These are phyloP conservation scores for Centella asiatica DNA, from an alignment of 129 eudicot genomes.

Conservation along the genomic window DNA sequence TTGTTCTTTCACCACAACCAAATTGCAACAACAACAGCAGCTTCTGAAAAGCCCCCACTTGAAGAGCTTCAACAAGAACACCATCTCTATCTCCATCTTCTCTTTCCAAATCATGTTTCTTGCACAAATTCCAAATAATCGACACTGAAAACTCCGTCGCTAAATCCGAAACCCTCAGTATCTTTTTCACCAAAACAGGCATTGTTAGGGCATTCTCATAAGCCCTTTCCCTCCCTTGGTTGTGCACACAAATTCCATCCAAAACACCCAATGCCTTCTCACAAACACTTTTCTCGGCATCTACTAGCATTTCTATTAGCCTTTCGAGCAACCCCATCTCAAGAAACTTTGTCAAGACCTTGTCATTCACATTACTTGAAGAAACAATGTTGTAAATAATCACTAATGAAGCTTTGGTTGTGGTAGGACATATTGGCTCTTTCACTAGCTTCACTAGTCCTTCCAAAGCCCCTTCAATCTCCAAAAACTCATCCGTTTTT, in stretches of 20 bases:
- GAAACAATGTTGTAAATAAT: constrained; percentile 42
- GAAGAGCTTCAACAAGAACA: constrained; percentile 40
- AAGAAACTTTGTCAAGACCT: constrained; percentile 18
- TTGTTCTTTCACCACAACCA: constrained; percentile 46
- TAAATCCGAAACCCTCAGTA: constrained; percentile 50
- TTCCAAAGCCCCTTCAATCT: constrained; percentile 42
- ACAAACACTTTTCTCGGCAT: constrained; percentile 30
- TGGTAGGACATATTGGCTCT: constrained; percentile 45
- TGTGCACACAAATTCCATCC: constrained; percentile 39
- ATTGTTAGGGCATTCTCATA: constrained; percentile 34
- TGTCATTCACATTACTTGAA: constrained; percentile 23
- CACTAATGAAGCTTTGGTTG: constrained; percentile 49
- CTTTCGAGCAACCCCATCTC: constrained; percentile 31
- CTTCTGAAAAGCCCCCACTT: constrained; percentile 71
- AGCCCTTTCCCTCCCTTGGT: constrained; percentile 44
- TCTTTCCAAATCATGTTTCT: constrained; percentile 9
- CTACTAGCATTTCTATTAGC: constrained; percentile 53
- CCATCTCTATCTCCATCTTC: constrained; percentile 15
- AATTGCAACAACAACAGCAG: constrained; percentile 58
- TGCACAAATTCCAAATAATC: constrained; percentile 43
- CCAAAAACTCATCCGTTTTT: constrained; percentile 18
- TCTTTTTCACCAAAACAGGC: constrained; percentile 60
- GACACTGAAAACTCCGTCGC: constrained; percentile 58
- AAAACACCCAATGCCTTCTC: constrained; percentile 54
- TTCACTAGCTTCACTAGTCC: constrained; percentile 34